Evolutionary conservation across 208 protist species (phyloP), one percentile per base, ranked within the genome.

Genomic region (Trypanosoma grayi): DNA sequence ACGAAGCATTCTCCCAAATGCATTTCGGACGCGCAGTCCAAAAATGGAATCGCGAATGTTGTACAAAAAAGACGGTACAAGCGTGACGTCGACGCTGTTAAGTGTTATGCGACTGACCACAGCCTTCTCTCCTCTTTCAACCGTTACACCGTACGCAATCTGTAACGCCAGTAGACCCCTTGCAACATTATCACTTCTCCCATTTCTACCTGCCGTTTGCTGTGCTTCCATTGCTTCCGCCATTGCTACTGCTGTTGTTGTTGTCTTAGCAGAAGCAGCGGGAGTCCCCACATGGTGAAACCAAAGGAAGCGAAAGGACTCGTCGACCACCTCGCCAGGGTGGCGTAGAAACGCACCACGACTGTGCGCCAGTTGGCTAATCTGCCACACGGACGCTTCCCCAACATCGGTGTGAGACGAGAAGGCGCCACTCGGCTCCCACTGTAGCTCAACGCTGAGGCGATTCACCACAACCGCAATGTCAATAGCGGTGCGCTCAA

Each of bases 21-120:
- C 67, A 60, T 80, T 78, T 50, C 66, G 64, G 14, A 78, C 45
- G 16, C 24, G 50, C 27, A 78, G 52, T 30, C 70, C 46, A 39
- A 66, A 60, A 27, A 80, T 47, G 0, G 57, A 66, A 52, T 85
- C 78, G 4, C 59, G 50, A 11, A 75, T 20, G 43, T 70, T 65
- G 46, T 73, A 84, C 30, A 79, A 59, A 60, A 77, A 79, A 39
- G 47, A 66, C 2, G 78, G 78, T 16, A 74, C 68, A n/a, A 71
- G 36, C 4, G 51, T 51, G 4, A 79, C 36, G 28, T 80, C 57
- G 0, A 84, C 1, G 18, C 18, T 14, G 41, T 54, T 56, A 37
- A 78, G 20, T 9, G 22, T 30, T 10, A 60, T 46, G 31, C 14
- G 22, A 47, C 48, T 34, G 40, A 11, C 33, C 13, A 51, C 48